A percentile compares a stretch with the other conserved stretches of the same genome.
Evolutionary conservation across 371 early-diverging fungal genomes (phyloP).

Genomic region (Mortierella sp.): DNA sequence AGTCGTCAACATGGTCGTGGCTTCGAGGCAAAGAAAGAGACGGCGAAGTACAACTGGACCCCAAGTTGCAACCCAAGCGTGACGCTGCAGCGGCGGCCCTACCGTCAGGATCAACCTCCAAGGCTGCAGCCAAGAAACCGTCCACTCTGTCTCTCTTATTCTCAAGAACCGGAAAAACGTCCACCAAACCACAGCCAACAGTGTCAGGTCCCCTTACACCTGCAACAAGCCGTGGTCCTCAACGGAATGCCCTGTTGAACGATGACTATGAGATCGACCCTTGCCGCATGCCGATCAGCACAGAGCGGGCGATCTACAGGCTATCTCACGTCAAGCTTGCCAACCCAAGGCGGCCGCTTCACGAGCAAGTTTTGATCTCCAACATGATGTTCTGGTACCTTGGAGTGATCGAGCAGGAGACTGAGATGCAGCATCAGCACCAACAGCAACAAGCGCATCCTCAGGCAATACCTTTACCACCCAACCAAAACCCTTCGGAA

Average conservation of each 20-base stretch:
- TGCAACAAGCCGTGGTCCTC: neutral
- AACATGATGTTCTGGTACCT: constrained; percentile 98
- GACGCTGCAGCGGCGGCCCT: neutral
- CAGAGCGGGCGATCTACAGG: constrained; percentile 92
- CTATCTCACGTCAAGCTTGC: constrained; percentile 94
- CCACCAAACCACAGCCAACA: constrained; percentile 26
- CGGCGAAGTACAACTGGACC: constrained; percentile 3
- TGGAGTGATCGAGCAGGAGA: constrained; percentile 61
- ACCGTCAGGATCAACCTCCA: neutral
- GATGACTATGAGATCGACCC: constrained; percentile 60
- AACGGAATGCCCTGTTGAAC: neutral
- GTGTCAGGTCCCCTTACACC: neutral
- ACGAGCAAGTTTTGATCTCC: constrained; percentile 93
- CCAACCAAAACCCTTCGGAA: neutral
- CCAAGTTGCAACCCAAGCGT: neutral
- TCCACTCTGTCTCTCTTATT: constrained; percentile 50
- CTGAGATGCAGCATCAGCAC: constrained; percentile 29
- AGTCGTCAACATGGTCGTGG: constrained; percentile 54
- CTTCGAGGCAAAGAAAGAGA: constrained; percentile 52
- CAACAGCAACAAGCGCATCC: constrained; percentile 1
- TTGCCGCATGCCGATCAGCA: constrained; percentile 84
- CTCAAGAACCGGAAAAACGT: constrained; percentile 43
- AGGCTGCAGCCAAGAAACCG: constrained; percentile 35
- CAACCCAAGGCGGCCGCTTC: constrained; percentile 88
- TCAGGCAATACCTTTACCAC: neutral